Conservation (phyloP, 768 basidiomycete genomes). For the Pholiota molesta region DNA sequence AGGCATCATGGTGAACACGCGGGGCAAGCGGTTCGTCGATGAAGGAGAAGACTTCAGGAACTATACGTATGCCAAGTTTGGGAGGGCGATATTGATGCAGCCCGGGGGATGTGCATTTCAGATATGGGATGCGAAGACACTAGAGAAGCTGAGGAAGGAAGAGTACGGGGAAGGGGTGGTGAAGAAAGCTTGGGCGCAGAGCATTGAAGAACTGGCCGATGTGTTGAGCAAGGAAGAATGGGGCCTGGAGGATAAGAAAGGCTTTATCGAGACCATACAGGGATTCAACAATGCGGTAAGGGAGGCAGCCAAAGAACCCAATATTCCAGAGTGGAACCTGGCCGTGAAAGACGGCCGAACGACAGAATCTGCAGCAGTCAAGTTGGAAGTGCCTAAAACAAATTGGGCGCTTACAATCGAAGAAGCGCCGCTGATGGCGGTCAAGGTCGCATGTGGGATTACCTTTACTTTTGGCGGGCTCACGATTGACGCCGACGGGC, state of each 20-base stretch:
- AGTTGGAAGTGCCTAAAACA: conserved; percentile 54
- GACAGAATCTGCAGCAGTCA: conserved; percentile 38
- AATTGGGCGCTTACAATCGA: conserved; percentile 70
- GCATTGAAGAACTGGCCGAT: conserved; percentile 51
- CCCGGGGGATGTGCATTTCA: conserved; percentile 66
- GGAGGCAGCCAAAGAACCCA: conserved; percentile 33
- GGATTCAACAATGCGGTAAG: conserved; percentile 50
- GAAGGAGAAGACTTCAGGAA: conserved; percentile 76
- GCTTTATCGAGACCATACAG: conserved; percentile 48
- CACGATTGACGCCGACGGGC: conserved; percentile 56
- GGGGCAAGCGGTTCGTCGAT: conserved; percentile 66
- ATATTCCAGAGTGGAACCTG: conserved; percentile 58
- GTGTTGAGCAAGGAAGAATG: conserved; percentile 36
- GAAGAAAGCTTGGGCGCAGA: conserved; percentile 52
- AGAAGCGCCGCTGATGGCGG: conserved; percentile 58
- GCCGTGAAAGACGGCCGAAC: conserved; percentile 64
- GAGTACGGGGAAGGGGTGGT: conserved; percentile 68
- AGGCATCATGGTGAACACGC: conserved; percentile 66
- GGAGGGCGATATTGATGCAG: conserved; percentile 59
- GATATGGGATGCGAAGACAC: conserved; percentile 57
- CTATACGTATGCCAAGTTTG: conserved; percentile 74
- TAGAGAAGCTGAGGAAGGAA: conserved; percentile 53
- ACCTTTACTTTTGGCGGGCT: conserved; percentile 78
- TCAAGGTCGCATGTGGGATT: conserved; percentile 70
- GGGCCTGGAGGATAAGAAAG: conserved; percentile 46